Conservation (phyloP, 352 stramenopile genomes). For the Pythium vanterpoolii region DNA sequence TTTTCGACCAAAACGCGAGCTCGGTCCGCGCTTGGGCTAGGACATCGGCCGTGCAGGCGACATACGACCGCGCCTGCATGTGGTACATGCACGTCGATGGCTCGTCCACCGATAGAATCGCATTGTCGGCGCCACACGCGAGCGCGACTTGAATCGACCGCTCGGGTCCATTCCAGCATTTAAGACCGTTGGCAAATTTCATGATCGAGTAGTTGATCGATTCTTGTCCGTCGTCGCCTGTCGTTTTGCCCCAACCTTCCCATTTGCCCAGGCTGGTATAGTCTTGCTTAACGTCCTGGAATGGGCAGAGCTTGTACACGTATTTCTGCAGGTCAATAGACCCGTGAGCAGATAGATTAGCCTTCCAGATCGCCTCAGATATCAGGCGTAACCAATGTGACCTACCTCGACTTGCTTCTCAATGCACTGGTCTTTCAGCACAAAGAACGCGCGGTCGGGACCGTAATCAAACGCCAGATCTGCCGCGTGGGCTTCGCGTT, state of each 20-base stretch:
- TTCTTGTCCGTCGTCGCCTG: slow-evolving; percentile 7
- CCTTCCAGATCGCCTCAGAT: neutral
- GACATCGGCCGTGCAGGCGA: slow-evolving; percentile 53
- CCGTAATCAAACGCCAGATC: slow-evolving; percentile 60
- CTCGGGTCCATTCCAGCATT: slow-evolving; percentile 91
- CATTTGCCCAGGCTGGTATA: slow-evolving; percentile 73
- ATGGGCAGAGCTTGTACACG: slow-evolving; percentile 86
- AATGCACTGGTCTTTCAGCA: slow-evolving; percentile 74
- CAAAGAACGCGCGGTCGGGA: slow-evolving; percentile 64
- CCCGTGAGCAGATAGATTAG: neutral
- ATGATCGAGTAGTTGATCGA: slow-evolving; percentile 49
- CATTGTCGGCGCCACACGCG: slow-evolving; percentile 75
- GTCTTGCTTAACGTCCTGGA: slow-evolving; percentile 80
- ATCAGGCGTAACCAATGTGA: neutral
- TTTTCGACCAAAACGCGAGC: slow-evolving; percentile 45
- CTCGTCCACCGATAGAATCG: slow-evolving; percentile 89
- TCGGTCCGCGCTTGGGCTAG: slow-evolving; percentile 41
- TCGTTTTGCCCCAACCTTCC: slow-evolving; percentile 44
- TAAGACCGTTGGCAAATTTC: slow-evolving; percentile 75
- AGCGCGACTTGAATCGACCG: slow-evolving; percentile 75
- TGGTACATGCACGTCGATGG: slow-evolving; percentile 92
- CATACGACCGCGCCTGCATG: slow-evolving; percentile 69
- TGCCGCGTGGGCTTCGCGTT: slow-evolving; percentile 38
- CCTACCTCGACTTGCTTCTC: slow-evolving; percentile 72
- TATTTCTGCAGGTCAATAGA: slow-evolving; percentile 55